These are phyloP conservation scores for Cyanophora paradoxa DNA, from an alignment of 78 protist genomes.

Conservation along the genomic window DNA sequence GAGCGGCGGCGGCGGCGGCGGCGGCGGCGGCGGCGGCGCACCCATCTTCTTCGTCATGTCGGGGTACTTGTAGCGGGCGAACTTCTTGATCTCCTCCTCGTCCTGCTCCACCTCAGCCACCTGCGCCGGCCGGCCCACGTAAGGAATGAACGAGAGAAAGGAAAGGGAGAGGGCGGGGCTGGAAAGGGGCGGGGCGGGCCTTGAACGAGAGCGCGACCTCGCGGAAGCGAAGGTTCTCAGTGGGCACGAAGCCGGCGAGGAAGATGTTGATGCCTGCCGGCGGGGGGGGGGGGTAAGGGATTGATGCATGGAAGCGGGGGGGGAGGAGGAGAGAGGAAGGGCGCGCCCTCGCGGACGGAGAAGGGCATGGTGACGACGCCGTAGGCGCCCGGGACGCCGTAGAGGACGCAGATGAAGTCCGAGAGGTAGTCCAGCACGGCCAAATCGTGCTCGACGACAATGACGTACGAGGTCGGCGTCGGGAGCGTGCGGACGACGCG, in stretches of 20 bases:
- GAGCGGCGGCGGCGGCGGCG: no score
- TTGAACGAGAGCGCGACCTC: constrained; percentile 70
- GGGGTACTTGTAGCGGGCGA: constrained; percentile 92
- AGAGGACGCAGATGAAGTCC: constrained; percentile 96
- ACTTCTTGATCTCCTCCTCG: no score
- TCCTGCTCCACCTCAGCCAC: constrained; percentile 19
- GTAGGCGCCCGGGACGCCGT: constrained; percentile 98
- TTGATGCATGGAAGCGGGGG: constrained; percentile 79
- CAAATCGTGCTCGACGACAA: constrained; percentile 99
- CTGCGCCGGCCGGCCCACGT: no score
- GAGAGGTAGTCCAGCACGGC: constrained; percentile 97
- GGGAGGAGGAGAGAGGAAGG: no score
- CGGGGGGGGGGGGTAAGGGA: constrained; percentile 78
- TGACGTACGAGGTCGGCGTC: constrained; percentile 56
- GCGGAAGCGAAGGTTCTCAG: constrained; percentile 99
- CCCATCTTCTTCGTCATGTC: constrained; percentile 88
- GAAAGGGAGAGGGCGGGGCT: no score
- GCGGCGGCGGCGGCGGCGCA: no score
- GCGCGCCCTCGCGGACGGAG: constrained; percentile 91
- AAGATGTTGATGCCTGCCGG: constrained; percentile 93
- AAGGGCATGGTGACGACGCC: constrained; percentile 99
- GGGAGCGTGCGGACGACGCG: constrained; percentile 78
- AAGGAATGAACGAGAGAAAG: no score
- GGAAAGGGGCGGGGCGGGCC: no score
- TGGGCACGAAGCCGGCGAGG: constrained; percentile 95